Base-by-base conservation (phyloP, 495 filamentous ascomycete genomes). In the Xylaria longipes region DNA sequence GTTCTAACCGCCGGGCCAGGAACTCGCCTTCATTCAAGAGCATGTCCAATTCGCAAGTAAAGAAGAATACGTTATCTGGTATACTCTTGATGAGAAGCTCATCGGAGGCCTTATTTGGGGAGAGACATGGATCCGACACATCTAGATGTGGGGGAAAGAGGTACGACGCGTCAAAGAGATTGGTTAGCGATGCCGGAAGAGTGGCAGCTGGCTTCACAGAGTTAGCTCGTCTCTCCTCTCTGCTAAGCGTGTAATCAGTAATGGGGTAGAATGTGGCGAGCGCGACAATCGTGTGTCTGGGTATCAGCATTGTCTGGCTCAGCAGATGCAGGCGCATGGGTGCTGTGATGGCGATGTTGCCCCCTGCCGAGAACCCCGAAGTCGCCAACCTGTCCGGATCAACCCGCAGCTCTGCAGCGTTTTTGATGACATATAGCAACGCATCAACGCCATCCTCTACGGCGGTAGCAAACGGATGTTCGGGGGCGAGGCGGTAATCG, bases 31-130 rank as follows among this genome's bases (percentile, higher is more conserved):
- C 95, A 3, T 87, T 86, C 46, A 94, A 83, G 31, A 98, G 80
- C 92, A 97, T 96, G 76, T 97, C 95, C 89, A 91, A 97, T 80
- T 97, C 95, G 80, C 94, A 97, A 14, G 92, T 90, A 72, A 90
- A 93, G 56, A 98, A 80, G 5, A 87, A 76, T 22, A 88, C 78
- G 5, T 89, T 85, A 0, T 84, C 78, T 6, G 84, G 85, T 1
- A 88, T 81, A 76, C 87, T 83, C 8, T 76, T 78, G 8, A 60
- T 74, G 15, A 85, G 74, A 37, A 82, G 43, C 31, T 82, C 79
- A 68, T 85, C 82, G 5, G 78, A 72, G 2, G 83, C 82, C 65
- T 77, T 74, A 50, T 70, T 76, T 0, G 84, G 84, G 3, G 83
- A 85, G 6, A 86, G 68, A 14, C 74, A 76, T 0, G 83, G 82